Evolutionary conservation across 768 basidiomycete genomes (phyloP).

Genomic region (Sarcomyxa edulis): DNA sequence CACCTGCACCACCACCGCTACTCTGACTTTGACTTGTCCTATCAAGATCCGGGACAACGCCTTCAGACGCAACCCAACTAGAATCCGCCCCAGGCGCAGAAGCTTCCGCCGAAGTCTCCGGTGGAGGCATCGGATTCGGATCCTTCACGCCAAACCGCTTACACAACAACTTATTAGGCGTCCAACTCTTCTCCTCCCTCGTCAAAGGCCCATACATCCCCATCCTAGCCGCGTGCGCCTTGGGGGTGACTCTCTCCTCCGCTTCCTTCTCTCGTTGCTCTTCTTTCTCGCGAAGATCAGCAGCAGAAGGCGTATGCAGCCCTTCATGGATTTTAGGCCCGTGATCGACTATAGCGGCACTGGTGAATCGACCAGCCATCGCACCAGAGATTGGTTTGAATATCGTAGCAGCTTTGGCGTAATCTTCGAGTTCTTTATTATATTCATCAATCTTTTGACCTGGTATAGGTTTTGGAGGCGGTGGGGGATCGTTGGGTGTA

Average conservation of each 20-base stretch:
- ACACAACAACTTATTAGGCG: constrained; percentile 81
- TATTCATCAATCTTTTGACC: constrained; percentile 64
- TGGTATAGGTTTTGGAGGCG: constrained; percentile 47
- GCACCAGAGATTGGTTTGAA: constrained; percentile 91
- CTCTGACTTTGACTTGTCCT: too few species aligned
- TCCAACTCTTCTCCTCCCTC: constrained; percentile 67
- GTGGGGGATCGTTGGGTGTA: constrained; percentile 33
- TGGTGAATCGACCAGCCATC: constrained; percentile 94
- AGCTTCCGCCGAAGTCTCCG: constrained; percentile 20
- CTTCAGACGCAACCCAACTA: background rate
- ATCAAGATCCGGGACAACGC: too few species aligned
- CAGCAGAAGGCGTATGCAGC: constrained; percentile 51
- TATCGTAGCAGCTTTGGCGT: constrained; percentile 79
- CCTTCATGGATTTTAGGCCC: constrained; percentile 64
- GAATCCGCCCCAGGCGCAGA: background rate
- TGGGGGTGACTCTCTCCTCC: constrained; percentile 65
- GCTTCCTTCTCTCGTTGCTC: constrained; percentile 35
- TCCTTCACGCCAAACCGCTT: constrained; percentile 93
- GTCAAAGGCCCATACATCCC: constrained; percentile 93
- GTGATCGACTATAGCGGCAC: constrained; percentile 64
- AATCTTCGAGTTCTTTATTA: constrained; percentile 80
- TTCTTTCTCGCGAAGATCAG: constrained; percentile 39
- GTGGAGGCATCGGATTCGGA: constrained; percentile 53
- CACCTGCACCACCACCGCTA: too few species aligned
- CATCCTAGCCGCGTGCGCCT: constrained; percentile 72